Evolutionary conservation across 2,329 filamentous ascomycete genomes (phyloP), one percentile per base, ranked within the genome.

Genomic region (Trichoderma lentiforme): DNA sequence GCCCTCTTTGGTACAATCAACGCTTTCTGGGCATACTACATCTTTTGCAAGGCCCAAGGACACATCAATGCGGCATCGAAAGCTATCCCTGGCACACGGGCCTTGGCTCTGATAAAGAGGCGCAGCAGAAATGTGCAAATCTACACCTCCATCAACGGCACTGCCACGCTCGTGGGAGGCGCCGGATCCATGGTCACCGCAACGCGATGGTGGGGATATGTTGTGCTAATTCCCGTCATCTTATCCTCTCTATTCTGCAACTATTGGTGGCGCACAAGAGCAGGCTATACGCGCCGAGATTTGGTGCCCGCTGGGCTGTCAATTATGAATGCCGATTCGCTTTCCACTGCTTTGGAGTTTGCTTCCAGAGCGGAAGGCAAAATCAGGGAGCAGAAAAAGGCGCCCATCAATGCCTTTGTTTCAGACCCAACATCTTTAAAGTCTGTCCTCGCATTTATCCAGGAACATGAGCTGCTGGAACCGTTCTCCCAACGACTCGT

Each of bases 171-270:
- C 0, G 75, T 88, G 0, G 85, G 85, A 5, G 85, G 85, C 6
- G 83, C 82, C 1, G 86, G 82, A 2, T 86, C 85, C 0, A 81
- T 88, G 79, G 76, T 87, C 3, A 87, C 86, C 0, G 83, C 86
- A 0, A 84, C 83, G 3, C 75, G 78, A 32, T 88, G 86, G 86
- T 86, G 83, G 82, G 87, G 84, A 2, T 89, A 89, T 63, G 79
- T 87, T 0, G 80, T 88, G 0, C 77, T 88, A 5, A 79, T 84
- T 3, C 86, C 86, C 0, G 87, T 86, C 73, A 85, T 88, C 9
- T 71, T 84, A 3, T 79, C 82, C 0, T 81, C 84, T 1, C 79
- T 85, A 2, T 77, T 83, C 8, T 84, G 83, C 75, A 88, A 88
- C 65, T 77, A 81, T n/a, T 83, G 85, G 77, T 88, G 85, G 84